These are phyloP conservation scores for Falciphora oryzae DNA, from an alignment of 2,329 filamentous ascomycete genomes.

Conservation along the genomic window DNA sequence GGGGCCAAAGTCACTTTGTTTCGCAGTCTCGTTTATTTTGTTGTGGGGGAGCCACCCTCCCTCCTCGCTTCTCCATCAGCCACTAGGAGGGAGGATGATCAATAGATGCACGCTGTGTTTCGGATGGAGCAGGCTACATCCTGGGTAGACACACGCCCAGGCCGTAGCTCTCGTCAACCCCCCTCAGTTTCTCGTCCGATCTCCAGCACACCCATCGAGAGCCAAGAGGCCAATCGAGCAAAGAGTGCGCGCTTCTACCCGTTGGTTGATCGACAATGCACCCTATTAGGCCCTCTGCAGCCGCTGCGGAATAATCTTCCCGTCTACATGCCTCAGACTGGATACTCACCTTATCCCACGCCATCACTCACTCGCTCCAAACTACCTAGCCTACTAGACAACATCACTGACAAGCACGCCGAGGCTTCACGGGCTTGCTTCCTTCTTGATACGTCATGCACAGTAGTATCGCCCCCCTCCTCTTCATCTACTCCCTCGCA, in stretches of 20 bases:
- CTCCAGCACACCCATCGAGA: too few species aligned
- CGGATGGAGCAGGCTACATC: neutral
- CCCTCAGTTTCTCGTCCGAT: neutral
- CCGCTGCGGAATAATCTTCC: neutral
- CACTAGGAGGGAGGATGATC: neutral
- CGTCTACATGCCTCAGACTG: neutral
- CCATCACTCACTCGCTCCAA: neutral
- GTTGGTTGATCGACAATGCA: neutral
- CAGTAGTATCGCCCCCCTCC: neutral
- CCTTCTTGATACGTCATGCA: neutral
- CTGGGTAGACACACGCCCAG: neutral
- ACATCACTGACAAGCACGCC: neutral
- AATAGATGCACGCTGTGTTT: conserved; percentile 1
- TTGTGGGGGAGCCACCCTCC: neutral
- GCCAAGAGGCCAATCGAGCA: neutral
- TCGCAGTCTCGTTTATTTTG: too few species aligned
- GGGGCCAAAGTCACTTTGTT: too few species aligned
- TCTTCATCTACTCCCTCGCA: neutral
- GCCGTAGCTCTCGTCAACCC: neutral
- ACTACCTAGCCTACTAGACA: neutral
- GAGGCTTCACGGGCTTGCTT: neutral
- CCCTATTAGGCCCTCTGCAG: neutral
- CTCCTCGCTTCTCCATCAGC: neutral
- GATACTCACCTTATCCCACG: neutral
- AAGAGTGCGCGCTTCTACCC: neutral